phyloP scores from a whole-genome alignment of 345 rosid species.

The Citrus cavaleriei region DNA sequence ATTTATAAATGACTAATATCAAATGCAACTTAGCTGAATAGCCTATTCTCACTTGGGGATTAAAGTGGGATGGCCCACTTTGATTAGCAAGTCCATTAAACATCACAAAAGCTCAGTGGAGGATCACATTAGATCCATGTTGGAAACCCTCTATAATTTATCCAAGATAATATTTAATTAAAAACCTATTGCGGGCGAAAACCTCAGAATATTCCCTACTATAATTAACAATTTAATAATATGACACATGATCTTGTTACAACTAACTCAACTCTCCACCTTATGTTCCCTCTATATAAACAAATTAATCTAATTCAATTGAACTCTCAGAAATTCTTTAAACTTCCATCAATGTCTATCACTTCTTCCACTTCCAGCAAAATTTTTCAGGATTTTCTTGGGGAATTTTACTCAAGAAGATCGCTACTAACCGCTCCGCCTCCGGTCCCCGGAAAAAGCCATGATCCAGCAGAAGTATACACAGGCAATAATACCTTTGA shows the following conservation, averaged over 20 bases:
- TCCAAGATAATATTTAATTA: neutral
- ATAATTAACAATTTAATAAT: conserved; percentile 2
- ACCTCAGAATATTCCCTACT: conserved; percentile 25
- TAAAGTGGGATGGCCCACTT: conserved; percentile 28
- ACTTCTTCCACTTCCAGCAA: conserved; percentile 22
- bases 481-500: conserved; percentile 45
- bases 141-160: neutral
- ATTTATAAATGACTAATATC: conserved; percentile 4
- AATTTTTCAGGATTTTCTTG: conserved; percentile 23
- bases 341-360: conserved; percentile 21
- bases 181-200: neutral
- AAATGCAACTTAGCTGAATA: conserved; percentile 9
- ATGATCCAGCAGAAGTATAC: conserved; percentile 31
- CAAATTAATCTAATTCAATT: conserved; percentile 11
- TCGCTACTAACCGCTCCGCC: conserved; percentile 44
- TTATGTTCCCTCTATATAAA: conserved; percentile 29
- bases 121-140: conserved; percentile 20
- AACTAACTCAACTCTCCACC: neutral
- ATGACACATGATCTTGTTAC: neutral
- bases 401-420: conserved; percentile 46
- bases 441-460: conserved; percentile 23
- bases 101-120: conserved; percentile 43
- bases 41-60: conserved; percentile 2
- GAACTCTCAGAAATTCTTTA: neutral
- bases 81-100: conserved; percentile 30